Percentiles rank a stretch among this genome's conserved stretches.
Evolutionary conservation across 768 basidiomycete genomes (phyloP).

Genomic region (Stropharia rugosoannulata): DNA sequence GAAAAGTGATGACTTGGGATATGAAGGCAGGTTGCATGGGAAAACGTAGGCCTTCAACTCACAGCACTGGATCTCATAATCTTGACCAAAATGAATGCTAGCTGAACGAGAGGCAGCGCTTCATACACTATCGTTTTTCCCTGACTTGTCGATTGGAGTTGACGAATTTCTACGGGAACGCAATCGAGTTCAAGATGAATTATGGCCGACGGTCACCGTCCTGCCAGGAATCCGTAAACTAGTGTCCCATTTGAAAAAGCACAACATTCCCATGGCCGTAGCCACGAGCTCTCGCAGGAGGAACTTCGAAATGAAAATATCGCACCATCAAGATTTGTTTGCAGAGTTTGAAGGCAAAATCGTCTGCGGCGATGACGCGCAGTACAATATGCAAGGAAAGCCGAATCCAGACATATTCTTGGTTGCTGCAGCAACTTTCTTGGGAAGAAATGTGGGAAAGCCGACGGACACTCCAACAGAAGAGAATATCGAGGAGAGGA

Average conservation of each 20-base stretch:
- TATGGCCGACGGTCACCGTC: conserved; percentile 69
- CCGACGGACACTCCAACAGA: conserved; percentile 31
- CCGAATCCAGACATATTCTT: conserved; percentile 84
- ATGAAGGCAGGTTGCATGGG: conserved; percentile 91
- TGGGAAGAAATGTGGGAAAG: conserved; percentile 57
- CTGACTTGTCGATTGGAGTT: conserved; percentile 62
- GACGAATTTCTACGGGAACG: conserved; percentile 61
- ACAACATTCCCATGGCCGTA: conserved; percentile 74
- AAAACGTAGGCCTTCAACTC: conserved; percentile 49
- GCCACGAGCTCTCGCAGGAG: conserved; percentile 74
- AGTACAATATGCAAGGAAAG: conserved; percentile 62
- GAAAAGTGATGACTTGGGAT: conserved; percentile 82
- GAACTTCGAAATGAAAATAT: conserved; percentile 69
- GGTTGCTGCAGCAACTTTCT: conserved; percentile 59
- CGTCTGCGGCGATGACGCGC: conserved; percentile 70
- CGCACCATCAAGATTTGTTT: conserved; percentile 58
- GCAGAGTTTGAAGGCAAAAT: conserved; percentile 60
- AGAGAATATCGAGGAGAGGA: conserved; percentile 45
- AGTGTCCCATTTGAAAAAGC: conserved; percentile 64
- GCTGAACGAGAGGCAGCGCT: conserved; percentile 64
- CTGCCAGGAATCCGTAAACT: conserved; percentile 76
- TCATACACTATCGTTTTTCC: conserved; percentile 78
- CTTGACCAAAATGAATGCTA: conserved; percentile 21
- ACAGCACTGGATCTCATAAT: background rate
- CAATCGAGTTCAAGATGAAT: conserved; percentile 53